Evolutionary conservation across 75 land plant species (phyloP), one percentile per base, ranked within the genome.

Genomic region (Isoetes taiwanensis): DNA sequence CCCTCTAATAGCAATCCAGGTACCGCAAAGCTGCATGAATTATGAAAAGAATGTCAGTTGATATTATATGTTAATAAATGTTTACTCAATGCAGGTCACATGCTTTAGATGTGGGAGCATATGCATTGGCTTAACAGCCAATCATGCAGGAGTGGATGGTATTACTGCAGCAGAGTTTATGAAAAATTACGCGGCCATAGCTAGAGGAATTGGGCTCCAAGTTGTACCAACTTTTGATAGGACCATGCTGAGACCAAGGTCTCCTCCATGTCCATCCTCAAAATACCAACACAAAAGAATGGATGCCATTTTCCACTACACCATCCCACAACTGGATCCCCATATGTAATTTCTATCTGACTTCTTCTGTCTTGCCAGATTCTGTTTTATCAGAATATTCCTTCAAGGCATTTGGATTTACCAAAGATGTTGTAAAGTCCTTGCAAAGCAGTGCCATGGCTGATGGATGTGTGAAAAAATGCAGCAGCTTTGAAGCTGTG

Each of bases 401-500:
- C n/a, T n/a, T n/a, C n/a, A n/a, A n/a, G n/a, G n/a, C n/a, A n/a
- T n/a, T n/a, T n/a, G n/a, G n/a, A n/a, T n/a, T n/a, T n/a, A n/a
- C n/a, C n/a, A n/a, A n/a, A n/a, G n/a, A n/a, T n/a, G n/a, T n/a
- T n/a, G n/a, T n/a, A n/a, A n/a, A 23, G 57, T 16, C 27, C 17
- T 21, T 61, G 66, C 61, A 64, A 74, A 9, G 32, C 28, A 28
- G 0, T 1, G 30, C 61, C 75, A 11, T 70, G 74, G 21, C n/a
- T 24, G 30, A 63, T 54, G 58, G 72, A 68, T 11, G 41, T 30
- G 40, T n/a, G 8, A 2, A 33, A 31, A 4, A 50, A 30, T 82
- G 85, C 79, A 82, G 79, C 52, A 42, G 79, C 12, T 82, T 82
- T 35, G 86, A 82, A 23, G 79, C 57, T 27, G 64, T 82, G 1